Evolutionary conservation across 2,329 filamentous ascomycete species (phyloP).

Genomic region (Alternaria metachromatica): DNA sequence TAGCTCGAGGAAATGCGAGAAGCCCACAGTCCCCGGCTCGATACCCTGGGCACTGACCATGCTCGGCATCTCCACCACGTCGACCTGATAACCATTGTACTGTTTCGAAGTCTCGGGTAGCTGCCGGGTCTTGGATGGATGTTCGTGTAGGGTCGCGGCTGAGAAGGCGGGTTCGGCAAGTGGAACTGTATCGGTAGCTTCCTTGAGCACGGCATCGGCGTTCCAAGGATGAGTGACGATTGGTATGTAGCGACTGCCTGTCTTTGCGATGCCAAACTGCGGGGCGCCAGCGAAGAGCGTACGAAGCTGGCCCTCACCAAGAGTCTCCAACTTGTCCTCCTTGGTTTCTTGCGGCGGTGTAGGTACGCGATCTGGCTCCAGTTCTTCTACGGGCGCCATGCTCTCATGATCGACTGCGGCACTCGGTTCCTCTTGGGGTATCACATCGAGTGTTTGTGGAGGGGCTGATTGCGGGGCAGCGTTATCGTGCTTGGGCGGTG

Average conservation of each 20-base stretch:
- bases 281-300: conserved; percentile 78
- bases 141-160: conserved; percentile 39
- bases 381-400: conserved; percentile 13
- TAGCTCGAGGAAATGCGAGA: conserved; percentile 71
- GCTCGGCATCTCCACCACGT: conserved; percentile 64
- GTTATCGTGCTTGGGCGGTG: conserved; percentile 12
- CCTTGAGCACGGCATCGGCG: conserved; percentile 63
- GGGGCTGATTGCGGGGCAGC: conserved; percentile 15
- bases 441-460: conserved; percentile 21
- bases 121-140: conserved; percentile 20
- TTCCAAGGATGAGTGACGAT: conserved; percentile 73
- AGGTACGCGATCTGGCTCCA: conserved; percentile 13
- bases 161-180: conserved; percentile 47
- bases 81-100: conserved; percentile 40
- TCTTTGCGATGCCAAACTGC: conserved; percentile 70
- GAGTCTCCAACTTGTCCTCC: conserved; percentile 20
- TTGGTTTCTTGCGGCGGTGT: conserved; percentile 21
- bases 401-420: conserved; percentile 19
- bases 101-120: conserved; percentile 19
- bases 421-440: conserved; percentile 12
- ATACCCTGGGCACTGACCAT: conserved; percentile 76
- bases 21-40: conserved; percentile 74
- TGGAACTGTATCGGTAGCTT: conserved; percentile 62
- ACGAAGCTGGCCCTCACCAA: conserved; percentile 64
- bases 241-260: conserved; percentile 67